phyloP scores from a whole-genome alignment of 1,284 basidiomycete genomes.

The Microbotryum lychnidis-dioicae region DNA sequence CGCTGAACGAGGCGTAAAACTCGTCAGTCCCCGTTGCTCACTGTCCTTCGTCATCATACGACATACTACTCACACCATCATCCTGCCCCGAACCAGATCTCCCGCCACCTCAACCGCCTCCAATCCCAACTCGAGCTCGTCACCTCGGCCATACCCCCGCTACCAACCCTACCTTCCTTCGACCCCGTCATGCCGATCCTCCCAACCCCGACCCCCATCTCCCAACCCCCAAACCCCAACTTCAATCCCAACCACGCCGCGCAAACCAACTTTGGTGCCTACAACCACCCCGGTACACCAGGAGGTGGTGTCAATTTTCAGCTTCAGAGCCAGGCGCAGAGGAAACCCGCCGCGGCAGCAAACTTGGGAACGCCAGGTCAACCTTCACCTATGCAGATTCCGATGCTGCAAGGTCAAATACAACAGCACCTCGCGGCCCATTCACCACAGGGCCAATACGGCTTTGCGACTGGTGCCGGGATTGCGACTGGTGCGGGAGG shows the following conservation, averaged over 20 bases:
- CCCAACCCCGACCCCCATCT: background rate
- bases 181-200: slow-evolving; percentile 8
- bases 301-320: too few species aligned
- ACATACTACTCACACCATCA: background rate
- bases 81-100: slow-evolving; percentile 12
- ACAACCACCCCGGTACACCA: too few species aligned
- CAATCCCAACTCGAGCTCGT: slow-evolving; percentile 30
- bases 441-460: too few species aligned
- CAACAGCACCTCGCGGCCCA: too few species aligned
- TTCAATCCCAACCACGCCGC: background rate
- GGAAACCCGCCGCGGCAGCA: too few species aligned
- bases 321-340: too few species aligned
- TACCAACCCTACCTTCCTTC: slow-evolving; percentile 27
- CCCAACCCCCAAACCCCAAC: background rate
- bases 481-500: too few species aligned
- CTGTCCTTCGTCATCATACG: background rate
- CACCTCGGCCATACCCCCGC: slow-evolving; percentile 25
- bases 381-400: too few species aligned
- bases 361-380: too few species aligned
- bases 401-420: too few species aligned
- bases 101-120: slow-evolving; percentile 27
- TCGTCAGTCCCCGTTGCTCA: slow-evolving; percentile 16
- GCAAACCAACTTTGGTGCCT: background rate
- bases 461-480: too few species aligned
- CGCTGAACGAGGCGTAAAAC: slow-evolving; percentile 32